phyloP scores from a whole-genome alignment of 2,329 filamentous ascomycete species.

The Tolypocladium capitatum region DNA sequence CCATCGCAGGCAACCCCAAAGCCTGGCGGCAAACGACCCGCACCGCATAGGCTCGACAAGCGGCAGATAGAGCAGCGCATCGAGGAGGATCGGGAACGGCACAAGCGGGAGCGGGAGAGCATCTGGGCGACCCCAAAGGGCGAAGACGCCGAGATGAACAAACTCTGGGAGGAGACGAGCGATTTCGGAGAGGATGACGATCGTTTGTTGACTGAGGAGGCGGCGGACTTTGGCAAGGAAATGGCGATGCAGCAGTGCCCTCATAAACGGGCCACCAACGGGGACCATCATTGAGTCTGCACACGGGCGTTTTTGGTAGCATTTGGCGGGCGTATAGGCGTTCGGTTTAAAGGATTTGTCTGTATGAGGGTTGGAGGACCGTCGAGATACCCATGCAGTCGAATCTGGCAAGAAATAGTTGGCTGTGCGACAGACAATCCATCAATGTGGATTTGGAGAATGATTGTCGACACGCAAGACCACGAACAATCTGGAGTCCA shows the following conservation, averaged over 20 bases:
- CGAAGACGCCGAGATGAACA: constrained; percentile 58
- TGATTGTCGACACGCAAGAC: not conserved
- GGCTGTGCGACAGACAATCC: no score
- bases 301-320: constrained; percentile 1
- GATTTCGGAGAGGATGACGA: constrained; percentile 82
- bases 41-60: constrained; percentile 51
- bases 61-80: constrained; percentile 89
- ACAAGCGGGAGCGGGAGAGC: constrained; percentile 81
- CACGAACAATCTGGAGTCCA: constrained; percentile 3
- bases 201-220: constrained; percentile 62
- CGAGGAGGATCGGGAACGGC: constrained; percentile 88
- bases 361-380: constrained; percentile 6
- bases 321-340: constrained; percentile 17
- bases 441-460: not conserved
- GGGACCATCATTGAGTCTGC: constrained; percentile 11
- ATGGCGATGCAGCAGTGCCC: constrained; percentile 27
- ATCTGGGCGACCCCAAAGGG: constrained; percentile 72
- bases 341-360: constrained; percentile 2
- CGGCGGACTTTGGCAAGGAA: constrained; percentile 30
- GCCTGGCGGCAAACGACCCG: constrained; percentile 15
- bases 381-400: constrained; percentile 16
- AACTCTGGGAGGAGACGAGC: constrained; percentile 76
- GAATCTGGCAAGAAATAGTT: not conserved
- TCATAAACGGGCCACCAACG: constrained; percentile 22
- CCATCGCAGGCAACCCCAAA: constrained; percentile 27